A percentile compares a stretch with the other conserved stretches of the same genome.
Evolutionary conservation across 2,329 filamentous ascomycete species (phyloP).

Genomic region (Venturia oleaginea): DNA sequence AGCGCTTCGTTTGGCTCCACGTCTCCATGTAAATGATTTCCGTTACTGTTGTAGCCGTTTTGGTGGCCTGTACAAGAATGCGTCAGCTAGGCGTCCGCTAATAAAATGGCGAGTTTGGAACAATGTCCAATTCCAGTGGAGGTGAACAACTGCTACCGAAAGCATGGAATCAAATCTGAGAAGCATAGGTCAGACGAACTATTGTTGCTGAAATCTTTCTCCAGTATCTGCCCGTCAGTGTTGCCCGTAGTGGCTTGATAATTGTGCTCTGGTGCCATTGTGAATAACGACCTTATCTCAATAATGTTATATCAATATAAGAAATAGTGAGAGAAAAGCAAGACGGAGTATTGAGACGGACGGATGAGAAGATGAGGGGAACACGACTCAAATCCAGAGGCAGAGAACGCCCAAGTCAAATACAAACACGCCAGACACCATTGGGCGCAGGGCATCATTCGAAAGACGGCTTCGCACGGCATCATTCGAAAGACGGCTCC

Average conservation of each 20-base stretch:
- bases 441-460: background rate
- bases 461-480: background rate
- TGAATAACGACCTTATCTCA: background rate
- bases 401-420: background rate
- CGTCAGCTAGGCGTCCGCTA: background rate
- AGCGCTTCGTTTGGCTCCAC: constrained; percentile 32
- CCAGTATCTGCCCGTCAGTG: background rate
- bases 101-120: background rate
- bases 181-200: background rate
- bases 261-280: constrained; percentile 8
- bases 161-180: background rate
- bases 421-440: background rate
- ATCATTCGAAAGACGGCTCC: background rate
- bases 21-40: constrained; percentile 24
- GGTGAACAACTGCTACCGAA: background rate
- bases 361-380: background rate
- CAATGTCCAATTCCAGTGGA: background rate
- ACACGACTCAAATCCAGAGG: background rate
- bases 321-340: background rate
- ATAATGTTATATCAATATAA: background rate
- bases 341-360: background rate
- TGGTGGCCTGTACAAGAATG: background rate
- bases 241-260: background rate
- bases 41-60: background rate
- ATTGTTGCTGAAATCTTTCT: constrained; percentile 4